Evolutionary conservation across 305 asterid species (phyloP).

Genomic region (Euphrasia arctica): DNA sequence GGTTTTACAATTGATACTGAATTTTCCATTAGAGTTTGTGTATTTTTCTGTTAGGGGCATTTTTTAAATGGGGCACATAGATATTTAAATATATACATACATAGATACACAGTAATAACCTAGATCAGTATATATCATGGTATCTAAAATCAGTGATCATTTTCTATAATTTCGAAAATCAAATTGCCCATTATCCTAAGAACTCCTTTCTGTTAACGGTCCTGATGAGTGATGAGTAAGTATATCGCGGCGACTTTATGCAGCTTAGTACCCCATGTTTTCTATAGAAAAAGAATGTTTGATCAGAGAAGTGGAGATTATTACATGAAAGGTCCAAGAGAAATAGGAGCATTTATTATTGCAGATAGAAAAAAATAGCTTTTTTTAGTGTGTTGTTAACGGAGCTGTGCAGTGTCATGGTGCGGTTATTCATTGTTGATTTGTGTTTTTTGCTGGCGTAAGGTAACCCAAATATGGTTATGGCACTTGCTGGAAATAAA

Average conservation of each 20-base stretch:
- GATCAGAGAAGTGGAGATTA: constrained; percentile 1
- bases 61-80: no score
- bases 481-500: constrained; percentile 60
- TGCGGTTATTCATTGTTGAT: constrained; percentile 6
- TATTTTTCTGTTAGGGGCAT: not conserved
- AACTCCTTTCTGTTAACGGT: not conserved
- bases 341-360: no score
- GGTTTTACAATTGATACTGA: not conserved
- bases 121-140: no score
- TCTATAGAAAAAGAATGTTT: no score
- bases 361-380: not conserved
- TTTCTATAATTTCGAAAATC: no score
- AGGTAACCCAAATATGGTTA: constrained; percentile 51
- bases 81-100: no score
- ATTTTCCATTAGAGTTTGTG: not conserved
- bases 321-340: no score
- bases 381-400: not conserved
- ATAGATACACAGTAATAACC: no score
- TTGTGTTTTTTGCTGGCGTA: constrained; percentile 22
- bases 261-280: no score
- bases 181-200: no score
- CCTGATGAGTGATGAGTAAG: not conserved
- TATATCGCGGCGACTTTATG: not conserved
- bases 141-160: no score
- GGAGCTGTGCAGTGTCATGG: constrained; percentile 6